Evolutionary conservation across 441 rosid genomes (phyloP), one percentile per base, ranked within the genome.

Genomic region (Populus tomentosa): DNA sequence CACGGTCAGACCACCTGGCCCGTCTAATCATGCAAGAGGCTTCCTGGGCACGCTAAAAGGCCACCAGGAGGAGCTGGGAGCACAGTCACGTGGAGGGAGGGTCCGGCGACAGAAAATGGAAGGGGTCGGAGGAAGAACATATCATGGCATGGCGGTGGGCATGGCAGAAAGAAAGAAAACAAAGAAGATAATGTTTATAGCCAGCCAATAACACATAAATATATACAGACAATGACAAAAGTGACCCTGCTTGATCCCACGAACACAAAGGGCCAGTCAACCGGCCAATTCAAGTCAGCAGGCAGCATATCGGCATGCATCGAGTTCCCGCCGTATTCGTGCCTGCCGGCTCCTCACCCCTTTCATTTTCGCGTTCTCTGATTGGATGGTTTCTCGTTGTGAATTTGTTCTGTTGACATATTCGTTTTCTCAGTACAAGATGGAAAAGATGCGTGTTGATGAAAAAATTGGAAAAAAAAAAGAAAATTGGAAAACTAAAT

Each of bases 81-180:
- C 80, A 78, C 40, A 30, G 74, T 80, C 80, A 78, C 83, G 83
- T 80, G 86, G 67, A 76, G 72, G 33, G 72, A 26, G 5, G 14
- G 35, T 63, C 20, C 7, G 3, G 72, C 53, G 32, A 69, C n/a
- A 38, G 62, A 71, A 71, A 71, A n/a, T 24, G 33, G 14, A 33
- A 6, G 61, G 50, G 67, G 24, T 1, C 2, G 23, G 5, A 7
- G 24, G 18, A 18, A 59, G 32, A 73, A 62, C 56, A 62, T 36
- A 11, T 24, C 59, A 73, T 9, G 10, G 35, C 68, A 33, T 35
- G 35, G 32, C 32, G 32, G 32, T 30, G 32, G 32, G 20, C 3
- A 32, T 14, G 21, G 23, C 6, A 56, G 18, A 56, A 56, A 56
- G 3, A 5, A 20, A 56, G 32, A 56, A 13, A 56, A 35, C 38